Evolutionary conservation across 1,139 yeast genomes (phyloP), one percentile per base, ranked within the genome.

Genomic region (Taphrina confusa): DNA sequence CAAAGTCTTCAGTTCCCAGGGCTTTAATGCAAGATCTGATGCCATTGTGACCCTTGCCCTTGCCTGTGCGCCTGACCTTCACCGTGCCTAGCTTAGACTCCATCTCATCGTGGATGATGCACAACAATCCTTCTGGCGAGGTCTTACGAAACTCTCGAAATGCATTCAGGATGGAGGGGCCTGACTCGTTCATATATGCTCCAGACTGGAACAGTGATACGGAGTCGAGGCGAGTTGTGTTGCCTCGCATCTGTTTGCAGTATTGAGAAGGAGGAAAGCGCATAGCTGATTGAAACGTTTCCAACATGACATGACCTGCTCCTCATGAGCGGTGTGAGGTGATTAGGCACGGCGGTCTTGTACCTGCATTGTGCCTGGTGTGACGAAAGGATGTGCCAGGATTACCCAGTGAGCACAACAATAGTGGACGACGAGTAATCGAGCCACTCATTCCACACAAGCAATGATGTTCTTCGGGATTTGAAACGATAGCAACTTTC

Each of bases 31-130:
- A 56, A 1, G 60, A 56, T 1, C 47, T 36, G 18, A 56, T 36
- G 1, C 60, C 60, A 12, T 56, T 56, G 42, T 56, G 60, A 6
- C 60, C 60, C 16, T 46, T 46, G 8, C 52, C 60, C 31, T 56
- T 46, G 3, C 60, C 60, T 12, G 30, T 12, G 11, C 16, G 12
- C 9, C 54, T 22, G 9, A 56, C 18, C 25, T 46, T 46, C 18
- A 37, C 60, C n/a, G 46, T 12, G 11, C 60, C 60, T n/a, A 46
- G 4, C 28, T 16, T 27, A 6, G 44, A 34, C 23, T 56, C 60
- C 54, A 56, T 46, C 39, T 56, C 60, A 25, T 56, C 60, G 46
- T 56, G 54, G 16, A 56, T 36, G 25, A 56, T 34, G 27, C 45
- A 36, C 27, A 56, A 5, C 23, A 39, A 3, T 14, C 47, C 60